These are phyloP conservation scores for Mycosphaerella sp. DNA, from an alignment of 2,329 filamentous ascomycete genomes.

Conservation along the genomic window DNA sequence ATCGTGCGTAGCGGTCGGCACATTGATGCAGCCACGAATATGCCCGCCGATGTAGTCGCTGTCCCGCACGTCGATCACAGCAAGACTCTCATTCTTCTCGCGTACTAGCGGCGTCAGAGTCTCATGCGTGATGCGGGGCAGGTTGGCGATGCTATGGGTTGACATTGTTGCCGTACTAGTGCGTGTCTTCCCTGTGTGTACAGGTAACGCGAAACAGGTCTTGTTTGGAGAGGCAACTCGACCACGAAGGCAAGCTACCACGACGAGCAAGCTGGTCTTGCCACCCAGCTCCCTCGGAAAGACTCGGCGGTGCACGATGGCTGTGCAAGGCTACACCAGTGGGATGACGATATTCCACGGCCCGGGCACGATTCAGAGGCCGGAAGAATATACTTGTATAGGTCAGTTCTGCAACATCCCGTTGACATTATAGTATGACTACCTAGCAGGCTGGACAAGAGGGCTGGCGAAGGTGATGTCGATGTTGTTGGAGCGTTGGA, in stretches of 20 bases:
- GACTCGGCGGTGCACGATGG: not conserved
- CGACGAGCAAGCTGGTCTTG: not conserved
- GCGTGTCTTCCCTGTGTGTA: not conserved
- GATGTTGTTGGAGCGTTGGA: too few species aligned
- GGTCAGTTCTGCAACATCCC: not conserved
- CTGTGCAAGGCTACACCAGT: not conserved
- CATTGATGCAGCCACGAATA: conserved; percentile 69
- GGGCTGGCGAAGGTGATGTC: too few species aligned
- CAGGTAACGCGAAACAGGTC: not conserved
- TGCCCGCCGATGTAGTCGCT: conserved; percentile 87
- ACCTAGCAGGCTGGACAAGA: too few species aligned
- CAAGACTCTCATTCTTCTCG: conserved; percentile 43
- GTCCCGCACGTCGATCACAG: conserved; percentile 85
- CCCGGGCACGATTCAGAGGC: not conserved
- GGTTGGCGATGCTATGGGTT: conserved; percentile 51
- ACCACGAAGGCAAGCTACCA: not conserved
- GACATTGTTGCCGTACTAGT: conserved; percentile 1
- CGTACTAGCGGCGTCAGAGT: conserved; percentile 59
- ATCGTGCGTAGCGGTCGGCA: conserved; percentile 68
- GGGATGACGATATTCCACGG: not conserved
- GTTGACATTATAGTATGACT: too few species aligned
- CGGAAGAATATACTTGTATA: not conserved
- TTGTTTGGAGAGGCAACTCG: not conserved
- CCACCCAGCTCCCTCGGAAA: not conserved
- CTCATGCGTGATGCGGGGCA: conserved; percentile 63